These are phyloP conservation scores for Eudorina sp. DNA, from an alignment of 139 green algal genomes.

Conservation along the genomic window DNA sequence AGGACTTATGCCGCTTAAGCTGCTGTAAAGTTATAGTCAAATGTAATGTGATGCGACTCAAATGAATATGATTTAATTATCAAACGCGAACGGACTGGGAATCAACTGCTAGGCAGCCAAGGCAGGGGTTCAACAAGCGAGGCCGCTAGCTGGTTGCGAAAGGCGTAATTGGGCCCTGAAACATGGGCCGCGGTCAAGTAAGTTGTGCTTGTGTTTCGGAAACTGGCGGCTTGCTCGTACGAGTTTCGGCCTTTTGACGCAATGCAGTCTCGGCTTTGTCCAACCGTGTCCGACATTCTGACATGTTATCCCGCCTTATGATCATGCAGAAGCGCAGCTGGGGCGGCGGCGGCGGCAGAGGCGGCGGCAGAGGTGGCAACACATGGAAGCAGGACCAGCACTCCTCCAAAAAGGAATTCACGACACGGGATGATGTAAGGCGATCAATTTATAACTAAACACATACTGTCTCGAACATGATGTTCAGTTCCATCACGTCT, in stretches of 20 bases:
- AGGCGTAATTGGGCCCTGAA: neutral
- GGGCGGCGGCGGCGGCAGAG: constrained; percentile 33
- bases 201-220: neutral
- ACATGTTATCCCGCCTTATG: neutral
- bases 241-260: neutral
- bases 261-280: neutral
- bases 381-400: constrained; percentile 37
- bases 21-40: too few relatives aligned
- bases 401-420: constrained; percentile 4
- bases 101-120: too few relatives aligned
- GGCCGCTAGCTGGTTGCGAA: neutral
- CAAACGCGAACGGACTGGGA: too few relatives aligned
- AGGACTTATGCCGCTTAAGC: too few relatives aligned
- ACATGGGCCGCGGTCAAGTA: constrained; percentile 27
- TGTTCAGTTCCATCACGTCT: too few relatives aligned
- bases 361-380: constrained; percentile 28
- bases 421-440: constrained; percentile 16
- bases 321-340: constrained; percentile 39
- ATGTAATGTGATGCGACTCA: too few relatives aligned
- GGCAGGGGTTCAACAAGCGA: too few relatives aligned
- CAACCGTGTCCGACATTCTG: neutral
- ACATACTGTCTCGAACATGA: too few relatives aligned
- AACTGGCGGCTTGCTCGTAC: neutral
- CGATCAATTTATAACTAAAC: too few relatives aligned
- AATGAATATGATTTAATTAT: too few relatives aligned